Evolutionary conservation across 805 yeast genomes (phyloP).

Genomic region (Metschnikowia hibisci): DNA sequence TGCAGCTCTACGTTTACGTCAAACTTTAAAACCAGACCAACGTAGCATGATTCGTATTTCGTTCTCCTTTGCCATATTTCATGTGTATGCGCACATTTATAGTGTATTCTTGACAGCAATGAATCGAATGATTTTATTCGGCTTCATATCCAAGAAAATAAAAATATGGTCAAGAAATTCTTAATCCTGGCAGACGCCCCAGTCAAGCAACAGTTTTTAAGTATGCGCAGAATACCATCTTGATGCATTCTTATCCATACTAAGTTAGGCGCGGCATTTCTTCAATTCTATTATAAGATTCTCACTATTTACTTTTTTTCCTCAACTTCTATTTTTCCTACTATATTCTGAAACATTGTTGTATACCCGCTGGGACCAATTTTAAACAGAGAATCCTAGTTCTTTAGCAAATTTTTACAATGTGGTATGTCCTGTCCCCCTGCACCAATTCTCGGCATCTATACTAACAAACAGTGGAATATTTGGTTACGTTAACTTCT

Average conservation of each 20-base stretch:
- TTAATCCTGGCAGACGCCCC: neutral
- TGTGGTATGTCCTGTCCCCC: constrained; percentile 14
- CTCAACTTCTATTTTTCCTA: constrained; percentile 1
- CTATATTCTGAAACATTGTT: constrained; percentile 1
- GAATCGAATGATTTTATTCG: too few species aligned
- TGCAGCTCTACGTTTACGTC: neutral
- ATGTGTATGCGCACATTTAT: too few species aligned
- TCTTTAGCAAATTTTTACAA: neutral
- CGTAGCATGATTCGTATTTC: too few species aligned
- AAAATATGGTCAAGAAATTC: too few species aligned
- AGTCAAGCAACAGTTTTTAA: neutral
- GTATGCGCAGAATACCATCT: constrained; percentile 3
- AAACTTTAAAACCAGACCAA: too few species aligned
- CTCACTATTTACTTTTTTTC: constrained; percentile 5
- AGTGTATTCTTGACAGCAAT: too few species aligned
- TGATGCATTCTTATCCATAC: neutral
- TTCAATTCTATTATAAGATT: constrained; percentile 3
- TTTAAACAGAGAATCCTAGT: neutral
- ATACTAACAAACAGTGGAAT: constrained; percentile 65
- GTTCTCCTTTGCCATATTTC: too few species aligned
- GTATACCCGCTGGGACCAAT: neutral
- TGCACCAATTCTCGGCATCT: neutral
- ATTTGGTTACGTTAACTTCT: constrained; percentile 94
- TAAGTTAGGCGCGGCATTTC: constrained; percentile 7
- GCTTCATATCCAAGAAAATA: too few species aligned